A percentile compares a stretch with the other conserved stretches of the same genome.
Conservation (phyloP, 2,329 filamentous ascomycete genomes). For the Diaporthe sp. region DNA sequence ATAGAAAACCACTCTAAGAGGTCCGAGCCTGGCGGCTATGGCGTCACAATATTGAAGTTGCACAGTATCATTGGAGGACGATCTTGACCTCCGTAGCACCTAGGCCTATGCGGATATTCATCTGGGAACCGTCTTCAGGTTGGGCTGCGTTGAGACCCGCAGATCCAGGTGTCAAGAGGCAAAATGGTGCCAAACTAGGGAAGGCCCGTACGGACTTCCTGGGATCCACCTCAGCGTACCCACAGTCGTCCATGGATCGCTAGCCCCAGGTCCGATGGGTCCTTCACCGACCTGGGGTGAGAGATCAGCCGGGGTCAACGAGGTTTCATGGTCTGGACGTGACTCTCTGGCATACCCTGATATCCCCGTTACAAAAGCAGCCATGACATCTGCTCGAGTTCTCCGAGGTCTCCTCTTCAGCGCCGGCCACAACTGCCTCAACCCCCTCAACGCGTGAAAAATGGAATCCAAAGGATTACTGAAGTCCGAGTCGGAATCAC, state of each 20-base stretch:
- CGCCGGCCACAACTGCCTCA: not conserved
- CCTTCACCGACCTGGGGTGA: constrained; percentile 13
- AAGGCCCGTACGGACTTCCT: not conserved
- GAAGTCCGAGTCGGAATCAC: not conserved
- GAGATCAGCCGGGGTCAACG: constrained; percentile 8
- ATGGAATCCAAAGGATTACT: not conserved
- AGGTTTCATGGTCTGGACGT: constrained; percentile 6
- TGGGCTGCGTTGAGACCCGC: not conserved
- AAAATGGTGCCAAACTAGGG: not conserved
- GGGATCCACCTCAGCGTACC: not conserved
- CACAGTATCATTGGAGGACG: not conserved
- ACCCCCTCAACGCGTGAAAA: not conserved
- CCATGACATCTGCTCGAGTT: not conserved
- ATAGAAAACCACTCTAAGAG: not conserved
- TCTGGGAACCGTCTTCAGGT: not conserved
- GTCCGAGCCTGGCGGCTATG: not conserved
- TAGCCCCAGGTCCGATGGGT: not conserved
- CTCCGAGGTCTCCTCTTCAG: not conserved
- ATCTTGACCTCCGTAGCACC: not conserved
- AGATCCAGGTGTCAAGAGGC: not conserved
- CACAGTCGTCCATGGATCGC: not conserved
- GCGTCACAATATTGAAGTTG: not conserved
- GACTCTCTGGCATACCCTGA: not conserved
- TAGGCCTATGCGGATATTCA: not conserved
- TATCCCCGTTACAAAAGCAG: constrained; percentile 15